A percentile compares a stretch with the other conserved stretches of the same genome.
phyloP scores from a whole-genome alignment of 2,329 filamentous ascomycete species.

The Fusarium armeniacum region DNA sequence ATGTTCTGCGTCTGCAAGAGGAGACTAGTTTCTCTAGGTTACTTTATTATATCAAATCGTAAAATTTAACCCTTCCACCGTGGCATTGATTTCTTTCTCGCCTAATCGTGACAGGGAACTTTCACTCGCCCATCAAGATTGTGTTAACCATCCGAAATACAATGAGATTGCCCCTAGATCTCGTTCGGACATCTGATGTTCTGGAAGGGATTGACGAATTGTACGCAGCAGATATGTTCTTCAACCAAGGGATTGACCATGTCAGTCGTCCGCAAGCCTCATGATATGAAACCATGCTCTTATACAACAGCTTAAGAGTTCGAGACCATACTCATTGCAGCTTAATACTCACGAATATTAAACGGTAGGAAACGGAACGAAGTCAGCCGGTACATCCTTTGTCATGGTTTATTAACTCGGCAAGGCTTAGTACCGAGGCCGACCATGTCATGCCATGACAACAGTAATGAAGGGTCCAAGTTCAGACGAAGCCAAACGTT shows the following conservation, averaged over 20 bases:
- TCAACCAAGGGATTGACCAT: slow-evolving; percentile 55
- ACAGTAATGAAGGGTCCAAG: background rate
- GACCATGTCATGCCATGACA: background rate
- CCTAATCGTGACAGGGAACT: background rate
- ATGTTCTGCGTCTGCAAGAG: background rate
- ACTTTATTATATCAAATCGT: background rate
- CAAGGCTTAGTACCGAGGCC: slow-evolving; percentile 12
- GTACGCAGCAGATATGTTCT: slow-evolving; percentile 69
- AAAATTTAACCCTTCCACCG: background rate
- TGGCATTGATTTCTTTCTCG: background rate
- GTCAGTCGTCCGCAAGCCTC: background rate
- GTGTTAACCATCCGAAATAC: background rate
- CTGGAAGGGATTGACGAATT: background rate
- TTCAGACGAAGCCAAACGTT: background rate
- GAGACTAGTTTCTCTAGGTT: background rate
- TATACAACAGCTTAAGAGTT: slow-evolving; percentile 7
- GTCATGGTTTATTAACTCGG: background rate
- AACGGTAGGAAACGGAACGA: background rate
- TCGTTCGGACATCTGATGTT: background rate
- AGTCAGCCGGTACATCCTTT: background rate
- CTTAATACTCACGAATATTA: background rate
- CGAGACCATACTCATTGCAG: background rate
- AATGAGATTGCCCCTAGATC: background rate
- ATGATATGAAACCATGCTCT: slow-evolving; percentile 14
- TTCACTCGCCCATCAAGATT: background rate